phyloP scores from a whole-genome alignment of 148 eudicot genomes.

The Heliamphora exappendiculata region DNA sequence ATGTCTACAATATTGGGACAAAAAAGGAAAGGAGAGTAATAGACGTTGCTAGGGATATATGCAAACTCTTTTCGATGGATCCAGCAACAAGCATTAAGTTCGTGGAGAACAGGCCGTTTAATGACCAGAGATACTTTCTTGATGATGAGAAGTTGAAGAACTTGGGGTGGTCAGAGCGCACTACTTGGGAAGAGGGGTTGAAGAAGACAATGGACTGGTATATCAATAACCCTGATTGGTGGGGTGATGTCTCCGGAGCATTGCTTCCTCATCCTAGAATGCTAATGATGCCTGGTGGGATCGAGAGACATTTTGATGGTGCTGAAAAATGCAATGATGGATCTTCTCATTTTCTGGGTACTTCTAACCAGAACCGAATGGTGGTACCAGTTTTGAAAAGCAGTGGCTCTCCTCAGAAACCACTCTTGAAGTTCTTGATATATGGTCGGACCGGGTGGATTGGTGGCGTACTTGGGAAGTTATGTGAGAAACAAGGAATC shows the following conservation, averaged over 20 bases:
- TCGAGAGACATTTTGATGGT: conserved; percentile 29
- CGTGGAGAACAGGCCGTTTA: conserved; percentile 65
- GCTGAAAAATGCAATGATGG: conserved; percentile 21
- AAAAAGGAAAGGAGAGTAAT: conserved; percentile 53
- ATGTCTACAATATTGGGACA: conserved; percentile 59
- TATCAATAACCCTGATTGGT: conserved; percentile 45
- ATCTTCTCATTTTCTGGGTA: conserved; percentile 11
- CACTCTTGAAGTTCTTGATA: conserved; percentile 44
- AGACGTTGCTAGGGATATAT: conserved; percentile 57
- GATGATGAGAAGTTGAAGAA: conserved; percentile 59
- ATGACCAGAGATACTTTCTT: conserved; percentile 67
- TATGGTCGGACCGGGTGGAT: conserved; percentile 64
- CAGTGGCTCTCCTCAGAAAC: conserved; percentile 20
- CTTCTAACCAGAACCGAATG: conserved; percentile 16
- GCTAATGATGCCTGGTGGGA: conserved; percentile 49
- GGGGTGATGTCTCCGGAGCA: conserved; percentile 64
- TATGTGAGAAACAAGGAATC: conserved; percentile 53
- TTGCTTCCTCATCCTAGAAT: conserved; percentile 47
- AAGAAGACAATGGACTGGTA: conserved; percentile 69
- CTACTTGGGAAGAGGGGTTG: conserved; percentile 58
- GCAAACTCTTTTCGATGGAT: conserved; percentile 43
- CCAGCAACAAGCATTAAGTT: conserved; percentile 44
- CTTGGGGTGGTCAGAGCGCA: conserved; percentile 60
- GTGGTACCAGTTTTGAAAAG: conserved; percentile 28
- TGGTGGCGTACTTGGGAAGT: conserved; percentile 52